These are phyloP conservation scores for Aethionema arabicum DNA, from an alignment of 345 rosid genomes.

Conservation along the genomic window DNA sequence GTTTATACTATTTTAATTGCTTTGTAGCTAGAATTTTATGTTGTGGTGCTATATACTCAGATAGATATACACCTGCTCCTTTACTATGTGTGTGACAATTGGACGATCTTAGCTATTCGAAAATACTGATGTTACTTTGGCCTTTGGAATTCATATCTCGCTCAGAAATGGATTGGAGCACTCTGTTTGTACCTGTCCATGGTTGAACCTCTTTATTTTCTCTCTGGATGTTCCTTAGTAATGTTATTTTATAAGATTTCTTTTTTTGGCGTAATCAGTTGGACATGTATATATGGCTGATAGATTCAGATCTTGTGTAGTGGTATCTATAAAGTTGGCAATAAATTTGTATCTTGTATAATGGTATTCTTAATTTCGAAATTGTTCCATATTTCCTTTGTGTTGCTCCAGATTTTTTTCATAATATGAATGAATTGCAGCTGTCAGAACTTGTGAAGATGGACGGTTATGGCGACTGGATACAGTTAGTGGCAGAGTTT, in stretches of 20 bases:
- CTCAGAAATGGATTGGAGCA: conserved; percentile 11
- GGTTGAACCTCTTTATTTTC: conserved; percentile 20
- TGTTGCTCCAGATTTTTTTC: not conserved
- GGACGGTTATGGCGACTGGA: conserved; percentile 98
- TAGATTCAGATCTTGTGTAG: conserved; percentile 21
- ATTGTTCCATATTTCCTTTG: not conserved
- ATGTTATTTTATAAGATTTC: conserved; percentile 9
- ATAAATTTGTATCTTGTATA: conserved; percentile 21
- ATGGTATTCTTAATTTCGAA: not conserved
- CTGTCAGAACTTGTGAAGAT: conserved; percentile 97
- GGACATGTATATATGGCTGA: conserved; percentile 24
- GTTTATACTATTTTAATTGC: conserved; percentile 3
- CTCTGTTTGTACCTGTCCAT: conserved; percentile 3
- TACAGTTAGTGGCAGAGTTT: conserved; percentile 92
- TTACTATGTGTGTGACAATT: conserved; percentile 14
- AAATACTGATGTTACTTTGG: conserved; percentile 14
- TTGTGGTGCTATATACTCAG: conserved; percentile 11
- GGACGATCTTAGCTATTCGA: conserved; percentile 11
- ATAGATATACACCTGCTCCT: conserved; percentile 16
- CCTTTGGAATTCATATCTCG: conserved; percentile 5
- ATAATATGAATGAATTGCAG: conserved; percentile 47
- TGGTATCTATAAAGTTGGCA: not conserved
- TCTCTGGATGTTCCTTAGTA: conserved; percentile 19
- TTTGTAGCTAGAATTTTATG: conserved; percentile 11
- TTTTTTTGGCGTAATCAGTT: not conserved